phyloP scores from a whole-genome alignment of 352 stramenopile genomes.

The Phytopythium litorale region DNA sequence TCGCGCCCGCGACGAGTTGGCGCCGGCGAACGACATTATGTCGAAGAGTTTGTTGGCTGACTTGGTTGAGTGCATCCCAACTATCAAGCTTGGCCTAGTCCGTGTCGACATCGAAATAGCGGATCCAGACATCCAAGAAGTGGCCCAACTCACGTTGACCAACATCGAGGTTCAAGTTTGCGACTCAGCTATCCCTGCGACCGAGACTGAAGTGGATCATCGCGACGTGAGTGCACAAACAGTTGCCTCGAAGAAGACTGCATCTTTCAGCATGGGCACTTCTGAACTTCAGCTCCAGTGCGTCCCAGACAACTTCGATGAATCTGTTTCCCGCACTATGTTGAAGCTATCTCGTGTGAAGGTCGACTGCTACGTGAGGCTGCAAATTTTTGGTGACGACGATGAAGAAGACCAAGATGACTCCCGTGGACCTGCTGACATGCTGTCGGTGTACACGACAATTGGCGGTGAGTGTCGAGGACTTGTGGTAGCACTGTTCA shows the following conservation, averaged over 20 bases:
- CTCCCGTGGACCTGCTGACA: neutral
- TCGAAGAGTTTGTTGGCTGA: neutral
- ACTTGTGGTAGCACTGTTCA: constrained; percentile 15
- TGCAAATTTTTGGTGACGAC: neutral
- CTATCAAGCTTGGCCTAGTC: neutral
- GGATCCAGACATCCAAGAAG: neutral
- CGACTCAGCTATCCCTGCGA: neutral
- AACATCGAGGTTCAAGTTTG: neutral
- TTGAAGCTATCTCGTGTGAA: neutral
- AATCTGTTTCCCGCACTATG: neutral
- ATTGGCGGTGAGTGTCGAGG: constrained; percentile 18
- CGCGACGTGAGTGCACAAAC: neutral
- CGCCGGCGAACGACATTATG: neutral
- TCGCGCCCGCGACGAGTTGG: neutral
- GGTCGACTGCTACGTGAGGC: neutral
- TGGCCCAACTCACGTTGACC: neutral
- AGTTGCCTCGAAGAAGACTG: neutral
- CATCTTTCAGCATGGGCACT: neutral
- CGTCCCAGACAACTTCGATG: neutral
- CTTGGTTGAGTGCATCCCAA: neutral
- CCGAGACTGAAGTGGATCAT: neutral
- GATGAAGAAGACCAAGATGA: constrained; percentile 7
- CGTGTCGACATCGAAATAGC: neutral
- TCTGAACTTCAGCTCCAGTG: neutral
- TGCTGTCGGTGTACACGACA: constrained; percentile 8